A percentile compares a stretch with the other conserved stretches of the same genome.
phyloP scores from a whole-genome alignment of 768 basidiomycete species.

The Cyclocybe cylindracea region DNA sequence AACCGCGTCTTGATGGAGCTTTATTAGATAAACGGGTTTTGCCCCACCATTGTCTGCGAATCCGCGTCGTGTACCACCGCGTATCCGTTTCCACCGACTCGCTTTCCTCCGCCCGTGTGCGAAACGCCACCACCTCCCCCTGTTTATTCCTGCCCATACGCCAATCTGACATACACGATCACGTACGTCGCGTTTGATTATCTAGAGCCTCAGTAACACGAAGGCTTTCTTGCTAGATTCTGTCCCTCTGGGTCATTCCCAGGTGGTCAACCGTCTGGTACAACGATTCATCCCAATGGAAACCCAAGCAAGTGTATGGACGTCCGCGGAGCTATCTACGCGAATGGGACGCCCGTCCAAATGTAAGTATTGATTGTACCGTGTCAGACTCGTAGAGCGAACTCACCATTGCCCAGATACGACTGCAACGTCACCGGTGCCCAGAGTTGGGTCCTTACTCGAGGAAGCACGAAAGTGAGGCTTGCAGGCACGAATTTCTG shows the following conservation, averaged over 20 bases:
- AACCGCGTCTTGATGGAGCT: background rate
- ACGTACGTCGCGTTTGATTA: constrained; percentile 12
- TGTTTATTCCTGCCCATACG: constrained; percentile 17
- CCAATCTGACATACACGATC: constrained; percentile 17
- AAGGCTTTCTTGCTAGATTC: constrained; percentile 13
- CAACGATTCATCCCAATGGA: constrained; percentile 29
- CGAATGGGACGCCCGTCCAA: constrained; percentile 34
- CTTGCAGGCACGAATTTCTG: constrained; percentile 29
- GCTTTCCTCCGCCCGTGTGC: constrained; percentile 18
- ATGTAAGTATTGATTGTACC: constrained; percentile 20
- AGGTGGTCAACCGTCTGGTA: constrained; percentile 5
- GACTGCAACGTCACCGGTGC: constrained; percentile 34
- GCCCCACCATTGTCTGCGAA: constrained; percentile 22
- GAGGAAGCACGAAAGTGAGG: constrained; percentile 27
- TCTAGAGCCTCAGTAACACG: no score
- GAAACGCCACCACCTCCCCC: constrained; percentile 18
- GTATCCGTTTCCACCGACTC: constrained; percentile 27
- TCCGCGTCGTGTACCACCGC: constrained; percentile 23
- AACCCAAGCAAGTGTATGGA: constrained; percentile 31
- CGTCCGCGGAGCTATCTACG: constrained; percentile 28
- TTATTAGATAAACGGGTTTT: constrained; percentile 20
- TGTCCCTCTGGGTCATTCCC: constrained; percentile 25
- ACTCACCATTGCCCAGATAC: constrained; percentile 21
- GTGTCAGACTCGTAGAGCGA: background rate
- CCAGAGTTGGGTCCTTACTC: constrained; percentile 32